Base-by-base conservation (phyloP, 2,329 filamentous ascomycete genomes). In the Furcasterigmium furcatum region DNA sequence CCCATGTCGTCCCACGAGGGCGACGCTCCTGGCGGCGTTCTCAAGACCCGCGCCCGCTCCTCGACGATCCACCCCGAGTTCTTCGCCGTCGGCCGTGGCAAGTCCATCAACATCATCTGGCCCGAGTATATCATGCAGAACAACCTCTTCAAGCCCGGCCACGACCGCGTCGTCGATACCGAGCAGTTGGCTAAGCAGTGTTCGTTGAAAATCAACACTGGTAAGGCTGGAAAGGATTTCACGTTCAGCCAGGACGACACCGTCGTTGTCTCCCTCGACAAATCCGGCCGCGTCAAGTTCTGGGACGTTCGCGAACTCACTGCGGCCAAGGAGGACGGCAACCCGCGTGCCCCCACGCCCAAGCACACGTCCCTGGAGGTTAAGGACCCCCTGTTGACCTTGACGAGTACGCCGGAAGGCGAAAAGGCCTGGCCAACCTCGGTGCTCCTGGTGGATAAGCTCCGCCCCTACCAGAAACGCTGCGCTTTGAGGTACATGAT, bases 381-480 rank as follows among this genome's bases (percentile, higher is more conserved):
- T 48, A 90, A 88, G 56, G 85, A 90, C 52, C 91, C 94, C 5
- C 68, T 97, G 52, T 81, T 94, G 71, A 95, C 89, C 24, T 81
- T 96, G 57, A 86, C 85, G 38, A 96, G 91, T 39, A 92, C 88
- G 6, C 86, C 88, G 8, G 86, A 92, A 42, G 84, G 84, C 22
- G 94, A 96, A 64, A 96, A 97, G 73, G 91, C 91, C 5, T 96
- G 91, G 85, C 92, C 95, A 7, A 97, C 92, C 3, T 97, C 94
- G 20, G 89, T 99, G 47, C 80, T 96, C 64, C 87, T 99, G 67
- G 84, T 99, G 56, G 94, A 99, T 71, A 99, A 97, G 76, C 84
- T 91, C 67, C 88, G 91, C 52, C 91, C 94, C 38, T 96, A 95
- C 68, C 82, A 85, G 70, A 96, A 94, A 71, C 86, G 88, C 49